Conservation (phyloP, 2,329 filamentous ascomycete genomes). For the Aspergillus uvarum region DNA sequence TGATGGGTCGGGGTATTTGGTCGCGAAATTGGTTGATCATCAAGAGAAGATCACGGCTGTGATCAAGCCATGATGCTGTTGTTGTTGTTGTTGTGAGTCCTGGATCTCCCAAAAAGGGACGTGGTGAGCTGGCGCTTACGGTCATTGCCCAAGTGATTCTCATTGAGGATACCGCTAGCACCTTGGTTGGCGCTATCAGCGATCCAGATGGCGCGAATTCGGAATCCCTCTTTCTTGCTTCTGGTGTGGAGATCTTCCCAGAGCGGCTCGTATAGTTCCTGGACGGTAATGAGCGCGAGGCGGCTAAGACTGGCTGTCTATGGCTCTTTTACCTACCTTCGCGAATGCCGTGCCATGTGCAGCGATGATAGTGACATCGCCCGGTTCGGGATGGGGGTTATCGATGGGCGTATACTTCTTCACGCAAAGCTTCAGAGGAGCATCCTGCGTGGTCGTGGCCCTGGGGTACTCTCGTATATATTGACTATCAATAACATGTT, state of each 20-base stretch:
- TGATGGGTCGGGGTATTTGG: conserved; percentile 10
- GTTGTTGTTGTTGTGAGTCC: not conserved
- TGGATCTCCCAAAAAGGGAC: not conserved
- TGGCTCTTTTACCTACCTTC: conserved; percentile 53
- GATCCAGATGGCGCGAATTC: conserved; percentile 56
- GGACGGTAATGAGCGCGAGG: not conserved
- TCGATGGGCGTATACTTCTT: conserved; percentile 56
- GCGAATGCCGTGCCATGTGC: conserved; percentile 60
- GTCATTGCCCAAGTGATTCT: conserved; percentile 12
- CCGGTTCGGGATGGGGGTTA: conserved; percentile 45
- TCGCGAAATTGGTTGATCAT: conserved; percentile 19
- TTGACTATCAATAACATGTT: conserved; percentile 50
- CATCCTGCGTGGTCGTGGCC: conserved; percentile 49
- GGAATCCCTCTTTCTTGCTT: conserved; percentile 56
- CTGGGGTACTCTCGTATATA: conserved; percentile 44
- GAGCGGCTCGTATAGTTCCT: conserved; percentile 83
- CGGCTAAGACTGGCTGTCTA: too few species aligned
- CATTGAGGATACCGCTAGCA: conserved; percentile 14
- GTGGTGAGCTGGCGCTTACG: not conserved
- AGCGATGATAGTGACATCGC: conserved; percentile 55
- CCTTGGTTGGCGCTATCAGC: conserved; percentile 15
- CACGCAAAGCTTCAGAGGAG: conserved; percentile 50
- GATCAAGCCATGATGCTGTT: conserved; percentile 14
- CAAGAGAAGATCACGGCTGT: conserved; percentile 11
- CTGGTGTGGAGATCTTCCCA: conserved; percentile 72